A percentile compares a stretch with the other conserved stretches of the same genome.
These are phyloP conservation scores for Annulohypoxylon nitens DNA, from an alignment of 495 filamentous ascomycete genomes.

Conservation along the genomic window DNA sequence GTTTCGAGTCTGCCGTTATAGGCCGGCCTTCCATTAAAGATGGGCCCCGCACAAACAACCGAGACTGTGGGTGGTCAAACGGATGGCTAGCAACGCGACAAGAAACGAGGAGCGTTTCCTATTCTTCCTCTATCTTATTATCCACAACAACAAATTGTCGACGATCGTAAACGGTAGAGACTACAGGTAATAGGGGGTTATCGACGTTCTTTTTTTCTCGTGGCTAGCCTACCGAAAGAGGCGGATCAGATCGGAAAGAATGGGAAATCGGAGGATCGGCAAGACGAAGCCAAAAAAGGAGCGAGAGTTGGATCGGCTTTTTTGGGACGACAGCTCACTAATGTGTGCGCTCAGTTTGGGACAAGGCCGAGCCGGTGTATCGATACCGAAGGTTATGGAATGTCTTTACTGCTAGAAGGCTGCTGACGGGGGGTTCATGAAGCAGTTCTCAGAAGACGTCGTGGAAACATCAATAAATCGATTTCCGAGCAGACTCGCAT, in stretches of 20 bases:
- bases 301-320: constrained; percentile 34
- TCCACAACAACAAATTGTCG: constrained; percentile 12
- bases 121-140: constrained; percentile 5
- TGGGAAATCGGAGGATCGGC: constrained; percentile 45
- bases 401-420: constrained; percentile 36
- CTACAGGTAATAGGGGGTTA: background rate
- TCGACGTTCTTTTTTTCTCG: constrained; percentile 16
- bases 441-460: constrained; percentile 23
- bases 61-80: constrained; percentile 38
- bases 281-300: constrained; percentile 40
- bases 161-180: constrained; percentile 13
- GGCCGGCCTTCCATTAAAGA: constrained; percentile 66
- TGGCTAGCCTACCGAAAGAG: constrained; percentile 15
- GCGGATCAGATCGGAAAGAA: constrained; percentile 27
- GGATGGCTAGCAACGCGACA: constrained; percentile 41
- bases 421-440: constrained; percentile 29
- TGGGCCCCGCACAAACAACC: constrained; percentile 51
- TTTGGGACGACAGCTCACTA: constrained; percentile 36
- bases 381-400: constrained; percentile 41
- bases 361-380: constrained; percentile 24
- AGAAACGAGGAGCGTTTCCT: constrained; percentile 15
- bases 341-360: constrained; percentile 35
- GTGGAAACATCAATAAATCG: constrained; percentile 33
- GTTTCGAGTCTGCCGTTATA: constrained; percentile 64
- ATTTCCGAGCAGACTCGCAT: constrained; percentile 26